Base-by-base conservation (phyloP, 2,329 filamentous ascomycete species). In the Colletotrichum liaoningense region DNA sequence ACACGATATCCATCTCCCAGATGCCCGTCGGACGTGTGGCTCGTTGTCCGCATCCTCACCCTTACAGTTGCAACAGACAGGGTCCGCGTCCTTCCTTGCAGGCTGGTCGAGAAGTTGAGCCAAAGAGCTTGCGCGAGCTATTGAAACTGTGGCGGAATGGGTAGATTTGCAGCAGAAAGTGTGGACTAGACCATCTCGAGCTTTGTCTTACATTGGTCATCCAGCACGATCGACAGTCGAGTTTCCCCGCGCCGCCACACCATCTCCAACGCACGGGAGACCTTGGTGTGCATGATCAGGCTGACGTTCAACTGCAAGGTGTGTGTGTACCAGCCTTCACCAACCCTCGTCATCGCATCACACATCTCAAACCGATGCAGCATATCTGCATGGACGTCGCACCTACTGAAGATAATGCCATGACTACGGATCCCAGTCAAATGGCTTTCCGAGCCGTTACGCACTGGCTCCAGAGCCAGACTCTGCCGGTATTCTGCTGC, bases 401-500 rank as follows among this genome's bases (percentile, higher is more conserved):
- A 71, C 71, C 60, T 62, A 73, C 67, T 63, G 67, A 73, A 52
- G 62, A 73, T 57, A 71, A 73, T 73, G 71, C 67, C 71, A 73
- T 73, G 71, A 73, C 71, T 66, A 71, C 71, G 71, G 71, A 73
- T 71, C 71, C 67, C 71, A 73, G 71, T 73, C 71, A 73, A 57
- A 73, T 73, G 71, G 71, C 71, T 71, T 73, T 73, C 71, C 60
- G 71, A 71, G 71, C 71, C 71, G 71, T 73, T 56, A 73, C 71
- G 71, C 71, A 73, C 49, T 73, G 71, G 71, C 71, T 73, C 63
- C 71, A 73, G 54, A 71, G 71, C 69, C 71, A 73, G 71, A 73
- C 67, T 62, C 59, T 73, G 67, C 71, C 71, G 71, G 71, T 73
- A 73, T 73, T 71, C 71, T 71, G 57, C 71, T 73, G 71, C 71